A percentile compares a stretch with the other conserved stretches of the same genome.
These are phyloP conservation scores for Carex myosuroides DNA, from an alignment of 176 grass and related monocot genomes.

Conservation along the genomic window DNA sequence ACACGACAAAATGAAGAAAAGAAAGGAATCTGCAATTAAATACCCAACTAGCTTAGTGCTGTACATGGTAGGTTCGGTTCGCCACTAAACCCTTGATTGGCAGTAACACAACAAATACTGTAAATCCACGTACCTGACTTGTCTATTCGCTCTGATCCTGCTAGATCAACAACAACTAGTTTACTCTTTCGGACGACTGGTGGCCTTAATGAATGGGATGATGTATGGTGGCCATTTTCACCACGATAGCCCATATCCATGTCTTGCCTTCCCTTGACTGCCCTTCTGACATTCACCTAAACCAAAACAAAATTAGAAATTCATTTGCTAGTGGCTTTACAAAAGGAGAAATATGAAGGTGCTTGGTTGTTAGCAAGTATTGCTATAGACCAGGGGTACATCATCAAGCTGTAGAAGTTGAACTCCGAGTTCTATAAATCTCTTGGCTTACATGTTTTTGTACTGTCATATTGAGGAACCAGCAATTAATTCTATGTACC, in stretches of 20 bases:
- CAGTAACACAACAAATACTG: background rate
- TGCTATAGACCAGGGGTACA: background rate
- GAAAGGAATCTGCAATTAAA: background rate
- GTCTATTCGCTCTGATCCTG: constrained; percentile 95
- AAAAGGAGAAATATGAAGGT: background rate
- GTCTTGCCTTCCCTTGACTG: constrained; percentile 81
- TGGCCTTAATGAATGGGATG: constrained; percentile 76
- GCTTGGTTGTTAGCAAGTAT: background rate
- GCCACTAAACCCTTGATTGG: background rate
- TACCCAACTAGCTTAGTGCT: background rate
- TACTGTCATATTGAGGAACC: background rate
- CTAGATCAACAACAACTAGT: constrained; percentile 94
- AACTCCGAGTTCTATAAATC: background rate
- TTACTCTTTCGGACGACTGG: constrained; percentile 94
- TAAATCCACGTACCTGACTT: constrained; percentile 58
- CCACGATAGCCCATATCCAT: constrained; percentile 43
- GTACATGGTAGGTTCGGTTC: background rate
- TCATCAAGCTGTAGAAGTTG: background rate
- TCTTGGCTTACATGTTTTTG: background rate
- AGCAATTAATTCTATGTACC: background rate
- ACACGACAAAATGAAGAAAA: background rate
- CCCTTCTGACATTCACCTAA: constrained; percentile 87
- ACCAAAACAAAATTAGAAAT: constrained; percentile 12
- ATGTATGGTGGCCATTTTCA: constrained; percentile 81
- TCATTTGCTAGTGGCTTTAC: background rate